Percentiles rank a stretch among this genome's conserved stretches.
phyloP scores from a whole-genome alignment of 163 green algal species.

The Trebouxiophyceae sp. region DNA sequence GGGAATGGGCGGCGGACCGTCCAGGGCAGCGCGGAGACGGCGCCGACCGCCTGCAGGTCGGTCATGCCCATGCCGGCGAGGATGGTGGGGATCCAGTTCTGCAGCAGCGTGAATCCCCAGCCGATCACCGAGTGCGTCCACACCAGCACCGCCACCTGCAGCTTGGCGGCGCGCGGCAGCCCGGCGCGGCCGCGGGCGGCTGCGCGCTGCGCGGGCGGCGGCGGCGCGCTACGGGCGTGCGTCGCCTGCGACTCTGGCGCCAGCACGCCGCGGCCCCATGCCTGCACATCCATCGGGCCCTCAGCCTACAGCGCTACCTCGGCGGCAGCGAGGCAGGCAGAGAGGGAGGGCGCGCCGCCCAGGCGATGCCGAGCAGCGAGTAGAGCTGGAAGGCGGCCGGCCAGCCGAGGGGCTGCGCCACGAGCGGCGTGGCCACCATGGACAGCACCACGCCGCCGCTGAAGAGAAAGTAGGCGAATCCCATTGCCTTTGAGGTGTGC shows the following conservation, averaged over 20 bases:
- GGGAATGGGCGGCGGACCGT: constrained; percentile 18
- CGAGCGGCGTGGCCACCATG: constrained; percentile 31
- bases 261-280: background rate
- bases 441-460: constrained; percentile 52
- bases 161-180: too few relatives aligned
- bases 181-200: too few relatives aligned
- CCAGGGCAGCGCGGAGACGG: constrained; percentile 55
- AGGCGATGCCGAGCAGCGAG: constrained; percentile 26
- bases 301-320: too few relatives aligned
- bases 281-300: too few relatives aligned
- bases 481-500: constrained; percentile 24
- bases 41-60: constrained; percentile 21
- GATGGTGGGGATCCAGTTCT: constrained; percentile 62
- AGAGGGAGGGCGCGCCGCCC: constrained; percentile 15
- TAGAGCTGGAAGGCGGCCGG: constrained; percentile 32
- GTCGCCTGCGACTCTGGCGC: too few relatives aligned
- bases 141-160: background rate
- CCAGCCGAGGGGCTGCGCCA: constrained; percentile 34
- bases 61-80: constrained; percentile 37
- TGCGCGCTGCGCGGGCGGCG: too few relatives aligned
- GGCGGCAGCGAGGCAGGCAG: too few relatives aligned
- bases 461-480: constrained; percentile 49
- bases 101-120: constrained; percentile 63
- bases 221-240: too few relatives aligned
- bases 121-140: constrained; percentile 58